phyloP scores from a whole-genome alignment of 2,329 filamentous ascomycete species.

The Trichoderma brevicompactum region DNA sequence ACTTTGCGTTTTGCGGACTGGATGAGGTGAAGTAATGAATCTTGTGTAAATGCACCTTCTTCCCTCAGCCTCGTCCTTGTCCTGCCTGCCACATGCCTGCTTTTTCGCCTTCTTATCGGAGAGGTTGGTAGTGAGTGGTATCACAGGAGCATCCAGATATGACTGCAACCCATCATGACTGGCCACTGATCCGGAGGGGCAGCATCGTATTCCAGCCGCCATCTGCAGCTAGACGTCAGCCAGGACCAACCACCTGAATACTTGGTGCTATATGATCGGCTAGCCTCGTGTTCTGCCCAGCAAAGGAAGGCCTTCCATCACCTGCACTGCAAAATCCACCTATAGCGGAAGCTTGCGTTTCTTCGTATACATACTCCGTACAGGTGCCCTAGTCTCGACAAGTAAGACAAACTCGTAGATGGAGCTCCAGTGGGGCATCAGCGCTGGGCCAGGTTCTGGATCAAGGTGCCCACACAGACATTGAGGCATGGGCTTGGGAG shows the following conservation, averaged over 20 bases:
- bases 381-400: not conserved
- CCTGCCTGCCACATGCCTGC: too few species aligned
- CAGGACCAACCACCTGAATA: conserved; percentile 4
- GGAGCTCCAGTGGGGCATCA: conserved; percentile 13
- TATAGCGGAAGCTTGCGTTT: not conserved
- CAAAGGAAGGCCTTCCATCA: not conserved
- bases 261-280: not conserved
- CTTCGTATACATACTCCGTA: not conserved
- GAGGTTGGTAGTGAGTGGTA: not conserved
- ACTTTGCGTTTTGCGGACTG: not conserved
- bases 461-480: conserved; percentile 6
- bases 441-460: not conserved
- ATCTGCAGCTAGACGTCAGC: conserved; percentile 17
- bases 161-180: not conserved
- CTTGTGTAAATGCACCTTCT: too few species aligned
- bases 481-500: conserved; percentile 4
- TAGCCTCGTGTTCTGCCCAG: not conserved
- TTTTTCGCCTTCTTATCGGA: too few species aligned
- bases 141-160: conserved; percentile 12
- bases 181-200: conserved; percentile 3
- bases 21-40: too few species aligned
- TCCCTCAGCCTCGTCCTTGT: too few species aligned
- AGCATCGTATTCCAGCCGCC: conserved; percentile 18
- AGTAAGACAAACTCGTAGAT: not conserved
- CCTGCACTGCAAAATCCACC: not conserved